Base-by-base conservation (phyloP, 495 filamentous ascomycete genomes). In the Aspergillus panamensis region DNA sequence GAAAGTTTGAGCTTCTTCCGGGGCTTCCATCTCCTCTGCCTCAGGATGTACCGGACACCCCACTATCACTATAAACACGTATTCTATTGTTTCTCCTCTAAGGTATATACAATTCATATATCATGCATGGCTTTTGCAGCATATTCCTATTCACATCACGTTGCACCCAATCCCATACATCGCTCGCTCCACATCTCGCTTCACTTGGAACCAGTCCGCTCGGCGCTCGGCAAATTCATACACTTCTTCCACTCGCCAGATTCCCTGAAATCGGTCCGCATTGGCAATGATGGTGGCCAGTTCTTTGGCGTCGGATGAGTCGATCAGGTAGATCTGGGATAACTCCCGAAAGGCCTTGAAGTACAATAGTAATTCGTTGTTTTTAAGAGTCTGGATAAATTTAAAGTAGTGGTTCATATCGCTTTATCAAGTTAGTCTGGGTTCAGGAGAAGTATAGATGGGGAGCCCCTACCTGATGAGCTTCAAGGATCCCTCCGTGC, bases 111-210 rank as follows among this genome's bases (percentile, higher is more conserved):
- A 64, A 48, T 37, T 60, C 59, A 58, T 63, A 66, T 65, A 39
- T 39, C 8, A 39, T 39, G 14, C 8, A 39, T 39, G 14, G 60
- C 63, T 37, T 29, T 33, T 20, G 21, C 31, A 21, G 50, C 57
- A 53, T 59, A 60, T 29, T 51, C 53, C 29, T 43, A 31, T 62
- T 81, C 78, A 97, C 92, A 97, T 96, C 48, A 93, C 69, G 40
- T 62, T 71, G 68, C 94, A 98, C 47, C 96, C 95, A 74, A 94
- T 80, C 47, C 95, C 95, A 79, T 97, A 97, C 95, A 97, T 96
- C 20, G 91, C 92, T 73, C 89, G 86, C 80, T 99, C 95, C 19
- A 99, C 92, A 53, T 91, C 84, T 57, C 81, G 82, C 75, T 87
- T 87, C 5, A 99, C 88, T 53, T 82, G 78, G 67, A 87, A 95